Evolutionary conservation across 2,329 filamentous ascomycete species (phyloP).

Genomic region (Penicillium hordei): DNA sequence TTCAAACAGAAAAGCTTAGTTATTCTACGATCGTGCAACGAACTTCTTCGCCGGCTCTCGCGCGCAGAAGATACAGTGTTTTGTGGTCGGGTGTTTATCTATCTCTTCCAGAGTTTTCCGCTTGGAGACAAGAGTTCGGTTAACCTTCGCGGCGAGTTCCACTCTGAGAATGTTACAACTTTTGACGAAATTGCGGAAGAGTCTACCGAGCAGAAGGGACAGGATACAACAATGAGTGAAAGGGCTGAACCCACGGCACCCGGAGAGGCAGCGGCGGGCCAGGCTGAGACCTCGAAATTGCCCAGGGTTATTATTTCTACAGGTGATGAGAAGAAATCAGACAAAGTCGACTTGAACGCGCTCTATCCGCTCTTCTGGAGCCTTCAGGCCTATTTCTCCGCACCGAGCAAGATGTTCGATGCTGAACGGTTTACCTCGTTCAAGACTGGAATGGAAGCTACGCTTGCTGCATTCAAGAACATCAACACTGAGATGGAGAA

Average conservation of each 20-base stretch:
- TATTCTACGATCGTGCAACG: constrained; percentile 92
- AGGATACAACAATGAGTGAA: constrained; percentile 64
- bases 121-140: constrained; percentile 96
- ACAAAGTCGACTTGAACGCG: constrained; percentile 64
- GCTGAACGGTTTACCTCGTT: constrained; percentile 64
- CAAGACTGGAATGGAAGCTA: constrained; percentile 62
- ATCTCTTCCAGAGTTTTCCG: constrained; percentile 96
- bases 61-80: constrained; percentile 96
- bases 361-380: constrained; percentile 95
- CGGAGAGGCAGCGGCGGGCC: constrained; percentile 30
- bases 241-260: constrained; percentile 37
- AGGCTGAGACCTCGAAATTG: constrained; percentile 18
- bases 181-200: constrained; percentile 62
- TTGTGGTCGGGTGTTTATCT: constrained; percentile 96
- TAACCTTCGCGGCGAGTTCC: constrained; percentile 92
- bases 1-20: constrained; percentile 83
- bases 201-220: constrained; percentile 51
- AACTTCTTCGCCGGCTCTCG: constrained; percentile 88
- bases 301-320: constrained; percentile 31
- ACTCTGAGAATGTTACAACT: constrained; percentile 87
- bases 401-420: constrained; percentile 81
- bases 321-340: constrained; percentile 19
- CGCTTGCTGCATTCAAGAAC: constrained; percentile 72
- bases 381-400: constrained; percentile 85
- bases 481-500: constrained; percentile 68